A percentile compares a stretch with the other conserved stretches of the same genome.
phyloP scores from a whole-genome alignment of 768 basidiomycete genomes.

The Suillus variegatus region DNA sequence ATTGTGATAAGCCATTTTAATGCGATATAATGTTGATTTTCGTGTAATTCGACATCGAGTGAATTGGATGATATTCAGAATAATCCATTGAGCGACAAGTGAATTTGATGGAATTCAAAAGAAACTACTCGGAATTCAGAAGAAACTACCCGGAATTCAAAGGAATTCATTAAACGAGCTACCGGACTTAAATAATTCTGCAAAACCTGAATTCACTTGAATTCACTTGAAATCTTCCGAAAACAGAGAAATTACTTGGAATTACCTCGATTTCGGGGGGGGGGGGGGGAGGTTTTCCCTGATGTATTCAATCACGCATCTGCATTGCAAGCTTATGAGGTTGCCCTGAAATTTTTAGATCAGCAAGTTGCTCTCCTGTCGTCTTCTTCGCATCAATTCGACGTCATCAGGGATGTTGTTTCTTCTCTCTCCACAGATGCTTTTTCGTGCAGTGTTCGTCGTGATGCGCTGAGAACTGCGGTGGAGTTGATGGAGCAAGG shows the following conservation, averaged over 20 bases:
- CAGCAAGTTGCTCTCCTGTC: too few species aligned
- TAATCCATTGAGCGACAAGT: not conserved
- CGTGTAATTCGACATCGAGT: not conserved
- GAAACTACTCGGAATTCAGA: too few species aligned
- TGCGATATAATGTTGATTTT: not conserved
- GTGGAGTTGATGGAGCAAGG: too few species aligned
- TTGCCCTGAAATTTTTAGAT: too few species aligned
- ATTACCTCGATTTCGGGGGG: not conserved
- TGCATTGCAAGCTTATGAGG: too few species aligned
- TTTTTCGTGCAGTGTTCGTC: too few species aligned
- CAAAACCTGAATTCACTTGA: not conserved
- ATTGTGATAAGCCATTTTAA: not conserved
- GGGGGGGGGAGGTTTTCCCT: constrained; percentile 29
- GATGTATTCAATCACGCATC: not conserved
- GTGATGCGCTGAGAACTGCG: too few species aligned
- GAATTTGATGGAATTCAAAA: too few species aligned
- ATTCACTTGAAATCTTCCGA: not conserved
- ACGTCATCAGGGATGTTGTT: too few species aligned
- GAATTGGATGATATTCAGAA: not conserved
- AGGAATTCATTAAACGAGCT: not conserved
- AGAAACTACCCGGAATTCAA: not conserved
- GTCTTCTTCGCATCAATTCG: too few species aligned
- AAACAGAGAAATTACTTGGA: not conserved
- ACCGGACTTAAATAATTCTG: not conserved
- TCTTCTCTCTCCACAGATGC: too few species aligned